Evolutionary conservation across 2,329 filamentous ascomycete species (phyloP), one percentile per base, ranked within the genome.

Genomic region (Camillea tinctor): DNA sequence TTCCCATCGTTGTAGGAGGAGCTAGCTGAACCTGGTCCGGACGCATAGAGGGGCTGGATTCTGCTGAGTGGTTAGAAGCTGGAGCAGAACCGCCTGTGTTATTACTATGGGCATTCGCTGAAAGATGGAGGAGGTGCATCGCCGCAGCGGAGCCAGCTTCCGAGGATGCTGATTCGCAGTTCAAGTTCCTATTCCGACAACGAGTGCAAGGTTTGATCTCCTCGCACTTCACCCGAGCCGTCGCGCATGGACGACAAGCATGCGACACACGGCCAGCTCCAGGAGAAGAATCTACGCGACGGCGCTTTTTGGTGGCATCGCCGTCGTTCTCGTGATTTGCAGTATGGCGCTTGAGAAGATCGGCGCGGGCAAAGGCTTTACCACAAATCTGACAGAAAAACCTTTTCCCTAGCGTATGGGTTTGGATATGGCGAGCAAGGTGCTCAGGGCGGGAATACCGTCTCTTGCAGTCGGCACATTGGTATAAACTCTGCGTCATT

Each of bases 361-460:
- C 81, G 59, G 81, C 82, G 20, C 82, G 77, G 9, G 81, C 80
- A 68, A 84, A 84, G 4, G 79, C 79, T 66, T 84, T 84, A 58
- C 80, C 77, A 64, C 82, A 84, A 58, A 84, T 74, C 48, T 80
- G 73, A 24, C 60, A 66, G 21, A 56, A 55, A 50, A 63, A 68
- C 64, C 68, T 70, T 64, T 66, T 68, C 40, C 66, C 66, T n/a
- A 70, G 57, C 1, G 67, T 69, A 56, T 67, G 68, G 19, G 68
- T 70, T 55, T 70, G 68, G n/a, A 70, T 69, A 50, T 70, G 68
- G 7, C 68, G 61, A 24, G 82, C 81, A 11, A 84, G 78, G 66
- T 84, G 81, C 67, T 84, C 82, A 2, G 81, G 81, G 13, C 81
- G 77, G 44, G 80, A 82, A 65, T 84, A 84, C 19, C 80, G 75